These are phyloP conservation scores for Malassezia globosa DNA, from an alignment of 1,284 basidiomycete species.

Conservation along the genomic window DNA sequence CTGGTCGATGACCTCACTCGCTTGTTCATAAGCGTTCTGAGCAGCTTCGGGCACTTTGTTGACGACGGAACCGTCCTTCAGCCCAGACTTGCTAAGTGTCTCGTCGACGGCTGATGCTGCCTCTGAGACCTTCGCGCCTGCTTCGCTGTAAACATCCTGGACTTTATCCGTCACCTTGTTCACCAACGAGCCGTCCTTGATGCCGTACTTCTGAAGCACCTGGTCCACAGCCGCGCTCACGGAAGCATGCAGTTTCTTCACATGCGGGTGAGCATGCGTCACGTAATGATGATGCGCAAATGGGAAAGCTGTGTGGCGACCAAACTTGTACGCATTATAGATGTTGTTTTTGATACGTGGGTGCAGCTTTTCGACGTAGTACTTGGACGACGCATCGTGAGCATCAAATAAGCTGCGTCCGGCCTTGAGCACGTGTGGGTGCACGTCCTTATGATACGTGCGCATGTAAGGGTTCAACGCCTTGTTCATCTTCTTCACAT, in stretches of 20 bases:
- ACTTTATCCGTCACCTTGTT: conserved; percentile 8
- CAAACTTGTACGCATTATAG: conserved; percentile 26
- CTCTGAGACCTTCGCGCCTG: neutral
- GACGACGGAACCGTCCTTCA: neutral
- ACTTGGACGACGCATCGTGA: conserved; percentile 21
- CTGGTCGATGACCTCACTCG: conserved; percentile 3
- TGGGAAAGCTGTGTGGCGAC: conserved; percentile 16
- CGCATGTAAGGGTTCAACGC: conserved; percentile 33
- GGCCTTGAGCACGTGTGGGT: conserved; percentile 32
- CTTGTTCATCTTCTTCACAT: conserved; percentile 28
- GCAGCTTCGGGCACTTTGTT: neutral
- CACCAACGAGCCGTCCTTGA: conserved; percentile 1
- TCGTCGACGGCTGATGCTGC: neutral
- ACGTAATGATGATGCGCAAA: conserved; percentile 14
- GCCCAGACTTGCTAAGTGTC: neutral
- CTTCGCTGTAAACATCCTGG: conserved; percentile 12
- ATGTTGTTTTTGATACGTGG: conserved; percentile 25
- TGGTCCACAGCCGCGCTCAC: conserved; percentile 3
- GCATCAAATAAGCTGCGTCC: conserved; percentile 24
- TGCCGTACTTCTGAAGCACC: conserved; percentile 13
- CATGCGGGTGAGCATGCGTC: conserved; percentile 16
- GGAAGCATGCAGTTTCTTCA: neutral
- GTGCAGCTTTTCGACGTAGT: conserved; percentile 37
- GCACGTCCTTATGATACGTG: conserved; percentile 39
- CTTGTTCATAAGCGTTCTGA: neutral